A percentile compares a stretch with the other conserved stretches of the same genome.
Evolutionary conservation across 805 yeast species (phyloP).

Genomic region (Candida odintsovae): DNA sequence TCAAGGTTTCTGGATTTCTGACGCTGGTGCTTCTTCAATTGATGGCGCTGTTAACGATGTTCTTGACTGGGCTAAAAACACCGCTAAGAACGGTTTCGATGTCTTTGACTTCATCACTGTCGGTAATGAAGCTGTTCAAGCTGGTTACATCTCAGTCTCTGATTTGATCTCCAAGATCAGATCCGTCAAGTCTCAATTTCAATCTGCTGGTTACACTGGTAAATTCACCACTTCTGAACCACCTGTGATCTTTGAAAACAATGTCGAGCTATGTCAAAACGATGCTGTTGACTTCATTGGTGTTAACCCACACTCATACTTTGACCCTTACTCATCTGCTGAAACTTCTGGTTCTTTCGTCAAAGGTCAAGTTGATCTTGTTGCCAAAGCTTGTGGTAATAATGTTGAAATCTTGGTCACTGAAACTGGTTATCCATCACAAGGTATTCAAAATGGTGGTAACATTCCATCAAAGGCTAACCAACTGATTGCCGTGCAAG

Average conservation of each 20-base stretch:
- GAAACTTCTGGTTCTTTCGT: slow-evolving; percentile 67
- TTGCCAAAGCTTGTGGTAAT: slow-evolving; percentile 48
- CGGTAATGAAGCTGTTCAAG: slow-evolving; percentile 82
- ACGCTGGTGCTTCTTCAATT: slow-evolving; percentile 62
- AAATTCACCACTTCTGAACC: slow-evolving; percentile 83
- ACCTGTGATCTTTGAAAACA: slow-evolving; percentile 59
- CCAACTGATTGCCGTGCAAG: slow-evolving; percentile 62
- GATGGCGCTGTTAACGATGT: slow-evolving; percentile 52
- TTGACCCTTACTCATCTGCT: slow-evolving; percentile 59
- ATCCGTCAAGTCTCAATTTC: slow-evolving; percentile 52
- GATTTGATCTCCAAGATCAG: slow-evolving; percentile 63
- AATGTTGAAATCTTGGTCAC: slow-evolving; percentile 54
- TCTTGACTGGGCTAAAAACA: slow-evolving; percentile 35
- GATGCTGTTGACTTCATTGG: slow-evolving; percentile 78
- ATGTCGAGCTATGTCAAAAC: slow-evolving; percentile 65
- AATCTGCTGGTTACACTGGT: slow-evolving; percentile 72
- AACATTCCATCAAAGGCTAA: slow-evolving; percentile 68
- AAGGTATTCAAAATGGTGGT: slow-evolving; percentile 64
- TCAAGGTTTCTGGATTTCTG: slow-evolving; percentile 82
- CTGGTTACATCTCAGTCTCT: slow-evolving; percentile 51
- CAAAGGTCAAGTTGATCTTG: slow-evolving; percentile 51
- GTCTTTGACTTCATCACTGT: slow-evolving; percentile 72
- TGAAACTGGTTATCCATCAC: slow-evolving; percentile 87
- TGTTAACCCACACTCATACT: slow-evolving; percentile 82
- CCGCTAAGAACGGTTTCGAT: slow-evolving; percentile 55